These are phyloP conservation scores for Cyphellophora europaea DNA, from an alignment of 2,329 filamentous ascomycete species.

Conservation along the genomic window DNA sequence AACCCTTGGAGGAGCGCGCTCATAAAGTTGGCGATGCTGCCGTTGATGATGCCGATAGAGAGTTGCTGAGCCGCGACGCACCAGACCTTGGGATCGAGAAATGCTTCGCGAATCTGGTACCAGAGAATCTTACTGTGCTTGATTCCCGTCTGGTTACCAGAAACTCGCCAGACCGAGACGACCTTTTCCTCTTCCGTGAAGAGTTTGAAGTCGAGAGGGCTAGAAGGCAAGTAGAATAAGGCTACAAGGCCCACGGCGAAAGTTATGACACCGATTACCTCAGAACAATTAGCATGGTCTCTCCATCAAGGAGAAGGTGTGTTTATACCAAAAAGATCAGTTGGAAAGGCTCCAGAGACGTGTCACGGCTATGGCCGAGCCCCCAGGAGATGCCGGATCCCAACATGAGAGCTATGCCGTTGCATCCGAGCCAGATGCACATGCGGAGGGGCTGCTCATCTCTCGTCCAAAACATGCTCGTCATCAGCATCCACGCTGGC, in stretches of 20 bases:
- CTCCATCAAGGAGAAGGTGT: conserved; percentile 39
- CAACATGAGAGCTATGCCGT: conserved; percentile 22
- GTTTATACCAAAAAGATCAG: conserved; percentile 43
- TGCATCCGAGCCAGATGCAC: conserved; percentile 26
- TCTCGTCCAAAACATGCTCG: conserved; percentile 30
- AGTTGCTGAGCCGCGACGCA: conserved; percentile 33
- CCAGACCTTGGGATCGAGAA: conserved; percentile 29
- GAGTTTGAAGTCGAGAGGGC: conserved; percentile 28
- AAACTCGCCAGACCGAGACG: conserved; percentile 38
- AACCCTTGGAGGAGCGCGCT: conserved; percentile 29
- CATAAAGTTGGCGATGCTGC: conserved; percentile 40
- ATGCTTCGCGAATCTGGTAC: conserved; percentile 29
- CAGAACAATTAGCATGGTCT: conserved; percentile 20
- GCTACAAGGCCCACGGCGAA: conserved; percentile 31
- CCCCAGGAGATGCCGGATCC: conserved; percentile 39
- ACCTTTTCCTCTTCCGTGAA: conserved; percentile 31
- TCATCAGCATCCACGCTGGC: conserved; percentile 29
- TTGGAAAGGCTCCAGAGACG: conserved; percentile 30
- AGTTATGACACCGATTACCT: conserved; percentile 33
- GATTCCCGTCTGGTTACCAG: conserved; percentile 49
- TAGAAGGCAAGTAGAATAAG: conserved; percentile 28
- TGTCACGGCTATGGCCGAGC: conserved; percentile 25
- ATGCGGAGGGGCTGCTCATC: conserved; percentile 25
- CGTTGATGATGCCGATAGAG: conserved; percentile 38
- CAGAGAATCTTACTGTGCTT: conserved; percentile 35